Percentiles rank a stretch among this genome's conserved stretches.
These are phyloP conservation scores for Cynanchum wilfordii DNA, from an alignment of 257 asterid genomes.

Conservation along the genomic window DNA sequence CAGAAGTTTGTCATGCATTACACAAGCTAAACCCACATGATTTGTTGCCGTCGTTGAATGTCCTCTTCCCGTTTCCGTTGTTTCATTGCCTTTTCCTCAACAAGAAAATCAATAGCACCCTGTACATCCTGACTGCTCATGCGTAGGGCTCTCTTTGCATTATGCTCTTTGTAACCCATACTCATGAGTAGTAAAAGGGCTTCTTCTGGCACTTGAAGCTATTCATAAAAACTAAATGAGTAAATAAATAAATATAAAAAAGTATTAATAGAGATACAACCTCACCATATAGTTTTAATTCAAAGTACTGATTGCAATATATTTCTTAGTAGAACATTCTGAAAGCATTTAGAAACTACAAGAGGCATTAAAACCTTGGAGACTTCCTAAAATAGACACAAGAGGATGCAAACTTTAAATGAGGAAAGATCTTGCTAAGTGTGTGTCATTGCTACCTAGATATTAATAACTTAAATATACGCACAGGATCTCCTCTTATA, in stretches of 20 bases:
- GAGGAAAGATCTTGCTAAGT: not conserved
- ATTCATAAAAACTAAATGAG: constrained; percentile 11
- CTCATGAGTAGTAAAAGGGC: constrained; percentile 56
- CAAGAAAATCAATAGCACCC: constrained; percentile 76
- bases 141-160: constrained; percentile 91
- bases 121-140: constrained; percentile 74
- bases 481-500: too few relatives aligned
- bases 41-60: constrained; percentile 48
- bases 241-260: not conserved
- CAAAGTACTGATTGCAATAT: not conserved
- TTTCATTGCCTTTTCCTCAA: constrained; percentile 56
- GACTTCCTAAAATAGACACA: not conserved
- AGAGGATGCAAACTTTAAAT: not conserved
- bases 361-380: not conserved
- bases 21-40: constrained; percentile 35
- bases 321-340: not conserved
- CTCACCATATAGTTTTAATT: not conserved
- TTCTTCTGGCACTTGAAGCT: constrained; percentile 95
- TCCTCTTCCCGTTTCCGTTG: constrained; percentile 54
- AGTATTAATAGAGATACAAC: not conserved
- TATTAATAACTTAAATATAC: not conserved
- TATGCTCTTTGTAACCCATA: constrained; percentile 77
- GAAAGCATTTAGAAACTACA: not conserved
- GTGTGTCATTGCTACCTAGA: not conserved
- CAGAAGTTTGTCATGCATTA: not conserved